phyloP scores from a whole-genome alignment of 805 yeast genomes.

The Wickerhamiella allomyrinae region DNA sequence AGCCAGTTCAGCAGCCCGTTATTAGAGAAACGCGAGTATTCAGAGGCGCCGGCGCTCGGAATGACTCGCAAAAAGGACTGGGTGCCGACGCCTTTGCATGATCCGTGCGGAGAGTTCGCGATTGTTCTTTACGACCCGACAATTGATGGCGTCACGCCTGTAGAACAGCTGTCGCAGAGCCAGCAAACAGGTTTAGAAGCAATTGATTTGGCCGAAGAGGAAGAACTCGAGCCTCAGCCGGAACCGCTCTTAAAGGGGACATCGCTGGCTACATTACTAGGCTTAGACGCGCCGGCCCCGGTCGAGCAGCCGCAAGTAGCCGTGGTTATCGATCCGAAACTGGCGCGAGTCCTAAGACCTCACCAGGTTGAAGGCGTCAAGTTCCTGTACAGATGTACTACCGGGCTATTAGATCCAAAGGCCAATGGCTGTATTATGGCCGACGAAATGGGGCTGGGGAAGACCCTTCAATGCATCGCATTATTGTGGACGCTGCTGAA shows the following conservation, averaged over 20 bases:
- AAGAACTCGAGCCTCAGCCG: not conserved
- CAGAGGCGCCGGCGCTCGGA: constrained; percentile 65
- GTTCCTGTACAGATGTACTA: constrained; percentile 77
- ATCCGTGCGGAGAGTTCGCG: constrained; percentile 86
- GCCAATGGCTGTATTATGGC: constrained; percentile 98
- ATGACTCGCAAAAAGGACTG: constrained; percentile 49
- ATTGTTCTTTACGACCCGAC: constrained; percentile 93
- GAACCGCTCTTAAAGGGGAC: constrained; percentile 16
- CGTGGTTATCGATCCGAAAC: constrained; percentile 83
- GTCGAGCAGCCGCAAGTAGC: constrained; percentile 59
- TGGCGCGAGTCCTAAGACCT: constrained; percentile 76
- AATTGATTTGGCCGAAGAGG: not conserved
- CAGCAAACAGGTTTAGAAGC: not conserved
- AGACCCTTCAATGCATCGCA: constrained; percentile 78
- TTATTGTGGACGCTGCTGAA: constrained; percentile 82
- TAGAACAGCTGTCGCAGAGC: constrained; percentile 6
- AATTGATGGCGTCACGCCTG: constrained; percentile 38
- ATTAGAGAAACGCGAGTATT: constrained; percentile 8
- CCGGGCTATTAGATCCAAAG: constrained; percentile 49
- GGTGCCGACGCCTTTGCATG: constrained; percentile 89
- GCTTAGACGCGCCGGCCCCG: constrained; percentile 39
- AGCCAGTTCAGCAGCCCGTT: constrained; percentile 12
- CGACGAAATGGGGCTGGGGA: constrained; percentile 92
- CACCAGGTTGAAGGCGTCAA: constrained; percentile 95
- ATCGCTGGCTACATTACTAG: constrained; percentile 66